Evolutionary conservation across 495 filamentous ascomycete species (phyloP), one percentile per base, ranked within the genome.

Genomic region (Diplogelasinospora grovesii): DNA sequence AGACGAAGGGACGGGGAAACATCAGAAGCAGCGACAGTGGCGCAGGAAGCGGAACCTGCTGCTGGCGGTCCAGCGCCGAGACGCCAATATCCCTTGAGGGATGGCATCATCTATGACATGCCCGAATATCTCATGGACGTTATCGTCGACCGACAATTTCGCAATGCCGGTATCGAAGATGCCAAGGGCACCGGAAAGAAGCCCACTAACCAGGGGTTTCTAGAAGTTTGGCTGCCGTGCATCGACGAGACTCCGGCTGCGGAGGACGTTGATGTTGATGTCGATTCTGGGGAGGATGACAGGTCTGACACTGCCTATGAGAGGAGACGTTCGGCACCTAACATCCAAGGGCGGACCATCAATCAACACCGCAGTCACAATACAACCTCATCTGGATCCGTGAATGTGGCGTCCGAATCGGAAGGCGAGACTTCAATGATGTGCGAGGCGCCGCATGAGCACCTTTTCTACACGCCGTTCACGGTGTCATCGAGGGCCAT

Each of bases 381-480:
- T 29, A 16, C 15, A 10, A 18, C 15, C 8, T 10, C 9, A 14
- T 10, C 4, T 10, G 22, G 20, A 8, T 0, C 0, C 15, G 8
- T 9, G n/a, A 13, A 11, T 6, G 33, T 15, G 8, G 16, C 7
- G 3, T 22, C 28, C n/a, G 23, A 22, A 6, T 26, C 25, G n/a
- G 29, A 28, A 9, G 28, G 22, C 8, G 14, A 20, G 1, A 24
- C 8, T 11, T 26, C 19, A 22, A 37, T 14, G 5, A 52, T 51
- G 21, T 65, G 64, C 32, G 32, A 50, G 14, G 21, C 40, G 7
- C 57, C 57, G 3, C 46, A 59, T 15, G 43, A 58, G 9, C 50
- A 60, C 24, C 43, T 68, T 3, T 68, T 65, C 39, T 60, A 52
- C 33, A 63, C 56, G 2, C 50, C 50, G 2, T 65, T 65, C 24